Evolutionary conservation across 78 protist genomes (phyloP).

Genomic region (slime mould (Dictyostelium discoideum)): DNA sequence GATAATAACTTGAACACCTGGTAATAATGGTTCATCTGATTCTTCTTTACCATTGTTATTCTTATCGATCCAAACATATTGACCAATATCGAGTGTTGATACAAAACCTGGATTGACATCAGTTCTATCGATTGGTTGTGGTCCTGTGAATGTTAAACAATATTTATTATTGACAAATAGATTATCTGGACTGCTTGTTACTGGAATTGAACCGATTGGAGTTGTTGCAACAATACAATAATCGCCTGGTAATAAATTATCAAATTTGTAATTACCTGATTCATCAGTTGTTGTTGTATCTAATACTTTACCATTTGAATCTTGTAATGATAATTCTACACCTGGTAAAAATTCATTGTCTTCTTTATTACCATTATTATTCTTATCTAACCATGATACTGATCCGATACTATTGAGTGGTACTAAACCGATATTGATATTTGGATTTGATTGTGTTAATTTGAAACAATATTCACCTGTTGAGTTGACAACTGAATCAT

Average conservation of each 20-base stretch:
- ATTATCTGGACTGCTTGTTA: not conserved
- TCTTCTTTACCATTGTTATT: not conserved
- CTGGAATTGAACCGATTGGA: not conserved
- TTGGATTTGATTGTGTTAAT: not conserved
- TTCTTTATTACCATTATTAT: constrained; percentile 6
- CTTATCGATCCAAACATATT: constrained; percentile 8
- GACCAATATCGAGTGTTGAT: not conserved
- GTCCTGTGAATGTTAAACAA: not conserved
- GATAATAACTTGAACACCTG: not conserved
- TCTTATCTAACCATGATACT: constrained; percentile 9
- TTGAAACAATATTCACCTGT: not conserved
- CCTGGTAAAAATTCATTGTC: constrained; percentile 2
- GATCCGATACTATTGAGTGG: constrained; percentile 1
- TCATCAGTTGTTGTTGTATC: not conserved
- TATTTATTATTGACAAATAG: not conserved
- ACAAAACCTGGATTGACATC: constrained; percentile 23
- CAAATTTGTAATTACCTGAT: not conserved
- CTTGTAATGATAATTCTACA: not conserved
- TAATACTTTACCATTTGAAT: not conserved
- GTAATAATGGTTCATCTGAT: not conserved
- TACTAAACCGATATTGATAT: constrained; percentile 4
- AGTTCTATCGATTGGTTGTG: not conserved
- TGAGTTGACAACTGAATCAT: not conserved
- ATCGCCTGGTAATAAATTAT: not conserved
- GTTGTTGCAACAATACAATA: not conserved